Evolutionary conservation across 2,329 filamentous ascomycete species (phyloP).

Genomic region (Nemania serpens): DNA sequence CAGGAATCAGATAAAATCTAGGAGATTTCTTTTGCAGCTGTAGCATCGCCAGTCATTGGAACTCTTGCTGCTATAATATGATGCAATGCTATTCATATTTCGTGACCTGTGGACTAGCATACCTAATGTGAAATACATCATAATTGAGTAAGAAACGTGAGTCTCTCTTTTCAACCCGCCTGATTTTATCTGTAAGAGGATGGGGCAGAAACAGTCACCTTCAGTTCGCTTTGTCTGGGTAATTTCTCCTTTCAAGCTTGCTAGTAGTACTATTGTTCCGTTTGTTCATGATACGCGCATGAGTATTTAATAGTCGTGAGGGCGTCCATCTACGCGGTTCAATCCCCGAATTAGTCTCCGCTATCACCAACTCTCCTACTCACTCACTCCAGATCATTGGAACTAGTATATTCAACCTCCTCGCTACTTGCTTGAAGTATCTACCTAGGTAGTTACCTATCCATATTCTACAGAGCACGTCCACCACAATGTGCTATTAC

Average conservation of each 20-base stretch:
- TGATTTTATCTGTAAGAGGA: neutral
- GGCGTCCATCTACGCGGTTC: too few species aligned
- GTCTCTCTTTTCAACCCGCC: neutral
- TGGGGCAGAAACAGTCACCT: neutral
- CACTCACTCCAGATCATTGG: too few species aligned
- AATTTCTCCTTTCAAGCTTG: neutral
- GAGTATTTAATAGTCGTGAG: neutral
- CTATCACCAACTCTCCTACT: too few species aligned
- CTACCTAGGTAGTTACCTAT: too few species aligned
- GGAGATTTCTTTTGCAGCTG: neutral
- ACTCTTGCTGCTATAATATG: neutral
- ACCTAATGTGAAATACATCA: neutral
- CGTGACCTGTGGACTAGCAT: neutral
- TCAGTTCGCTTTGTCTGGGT: neutral
- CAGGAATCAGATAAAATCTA: neutral
- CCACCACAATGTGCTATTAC: conserved; percentile 19
- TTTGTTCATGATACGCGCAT: neutral
- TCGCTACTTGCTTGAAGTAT: too few species aligned
- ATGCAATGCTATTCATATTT: neutral
- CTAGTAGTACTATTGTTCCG: neutral
- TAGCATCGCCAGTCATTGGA: neutral
- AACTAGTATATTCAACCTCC: too few species aligned
- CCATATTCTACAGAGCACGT: too few species aligned
- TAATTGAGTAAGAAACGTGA: neutral
- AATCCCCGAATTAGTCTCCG: too few species aligned